Evolutionary conservation across 768 basidiomycete species (phyloP).

Genomic region (Cyathus striatus): DNA sequence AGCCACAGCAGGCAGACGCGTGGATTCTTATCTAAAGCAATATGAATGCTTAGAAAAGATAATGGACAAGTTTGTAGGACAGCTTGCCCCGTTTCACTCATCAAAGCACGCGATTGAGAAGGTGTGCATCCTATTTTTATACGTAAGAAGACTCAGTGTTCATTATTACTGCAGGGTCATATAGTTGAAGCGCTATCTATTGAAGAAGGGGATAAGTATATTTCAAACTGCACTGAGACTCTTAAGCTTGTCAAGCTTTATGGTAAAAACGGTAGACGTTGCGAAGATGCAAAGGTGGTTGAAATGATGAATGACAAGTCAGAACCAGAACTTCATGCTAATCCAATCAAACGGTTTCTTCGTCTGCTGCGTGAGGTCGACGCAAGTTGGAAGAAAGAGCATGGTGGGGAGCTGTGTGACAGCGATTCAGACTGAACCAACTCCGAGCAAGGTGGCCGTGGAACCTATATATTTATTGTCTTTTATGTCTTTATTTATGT

Average conservation of each 20-base stretch:
- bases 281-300: constrained; percentile 43
- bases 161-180: constrained; percentile 34
- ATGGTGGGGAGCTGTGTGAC: constrained; percentile 7
- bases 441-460: too few relatives aligned
- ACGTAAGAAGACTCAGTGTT: too few relatives aligned
- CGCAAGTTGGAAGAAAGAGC: constrained; percentile 31
- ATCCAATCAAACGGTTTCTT: constrained; percentile 43
- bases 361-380: constrained; percentile 45
- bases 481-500: too few relatives aligned
- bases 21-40: too few relatives aligned
- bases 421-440: background rate
- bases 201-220: constrained; percentile 33
- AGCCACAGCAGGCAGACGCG: constrained; percentile 6
- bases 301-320: constrained; percentile 45
- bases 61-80: too few relatives aligned
- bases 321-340: constrained; percentile 33
- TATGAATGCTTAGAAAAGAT: too few relatives aligned
- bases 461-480: too few relatives aligned
- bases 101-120: too few relatives aligned
- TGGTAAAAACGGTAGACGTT: constrained; percentile 47
- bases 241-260: constrained; percentile 47
- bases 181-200: constrained; percentile 48
- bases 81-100: too few relatives aligned
- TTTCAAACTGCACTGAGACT: constrained; percentile 44
- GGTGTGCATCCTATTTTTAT: too few relatives aligned